Evolutionary conservation across 2,329 filamentous ascomycete genomes (phyloP).

Genomic region (Claviceps capensis): DNA sequence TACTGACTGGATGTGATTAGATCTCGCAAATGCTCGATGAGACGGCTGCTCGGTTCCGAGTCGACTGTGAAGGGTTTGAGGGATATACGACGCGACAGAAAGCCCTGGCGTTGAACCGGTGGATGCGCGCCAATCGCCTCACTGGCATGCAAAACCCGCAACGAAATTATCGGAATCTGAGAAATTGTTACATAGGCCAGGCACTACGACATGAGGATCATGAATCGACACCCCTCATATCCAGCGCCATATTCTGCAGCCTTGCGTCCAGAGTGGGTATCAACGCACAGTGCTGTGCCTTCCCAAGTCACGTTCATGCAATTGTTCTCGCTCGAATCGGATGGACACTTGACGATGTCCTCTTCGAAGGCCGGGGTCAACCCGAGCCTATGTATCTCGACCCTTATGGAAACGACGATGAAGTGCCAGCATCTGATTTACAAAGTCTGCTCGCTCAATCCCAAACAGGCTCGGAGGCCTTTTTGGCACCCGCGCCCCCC

Average conservation of each 20-base stretch:
- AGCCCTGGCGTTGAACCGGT: constrained; percentile 54
- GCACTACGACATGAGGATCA: constrained; percentile 60
- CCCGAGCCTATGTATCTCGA: constrained; percentile 60
- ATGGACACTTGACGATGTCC: constrained; percentile 43
- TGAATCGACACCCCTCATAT: constrained; percentile 74
- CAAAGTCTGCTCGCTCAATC: constrained; percentile 41
- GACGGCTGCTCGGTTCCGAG: constrained; percentile 43
- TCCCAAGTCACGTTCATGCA: constrained; percentile 75
- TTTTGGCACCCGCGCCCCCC: constrained; percentile 50
- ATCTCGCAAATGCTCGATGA: constrained; percentile 51
- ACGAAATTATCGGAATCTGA: constrained; percentile 59
- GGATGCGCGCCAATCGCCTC: constrained; percentile 54
- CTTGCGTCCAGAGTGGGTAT: constrained; percentile 63
- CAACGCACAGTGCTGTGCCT: constrained; percentile 63
- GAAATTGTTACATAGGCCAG: constrained; percentile 79
- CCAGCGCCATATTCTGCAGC: constrained; percentile 73
- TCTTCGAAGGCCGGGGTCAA: constrained; percentile 24
- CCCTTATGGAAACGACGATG: constrained; percentile 57
- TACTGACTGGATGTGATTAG: constrained; percentile 22
- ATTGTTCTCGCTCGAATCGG: constrained; percentile 53
- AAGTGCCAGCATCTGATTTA: constrained; percentile 49
- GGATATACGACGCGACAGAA: constrained; percentile 49
- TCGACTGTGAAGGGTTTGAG: constrained; percentile 37
- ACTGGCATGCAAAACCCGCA: constrained; percentile 54
- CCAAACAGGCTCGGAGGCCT: constrained; percentile 28